Percentiles rank a stretch among this genome's conserved stretches.
phyloP scores from a whole-genome alignment of 2,329 filamentous ascomycete species.

The Apiospora aurea region DNA sequence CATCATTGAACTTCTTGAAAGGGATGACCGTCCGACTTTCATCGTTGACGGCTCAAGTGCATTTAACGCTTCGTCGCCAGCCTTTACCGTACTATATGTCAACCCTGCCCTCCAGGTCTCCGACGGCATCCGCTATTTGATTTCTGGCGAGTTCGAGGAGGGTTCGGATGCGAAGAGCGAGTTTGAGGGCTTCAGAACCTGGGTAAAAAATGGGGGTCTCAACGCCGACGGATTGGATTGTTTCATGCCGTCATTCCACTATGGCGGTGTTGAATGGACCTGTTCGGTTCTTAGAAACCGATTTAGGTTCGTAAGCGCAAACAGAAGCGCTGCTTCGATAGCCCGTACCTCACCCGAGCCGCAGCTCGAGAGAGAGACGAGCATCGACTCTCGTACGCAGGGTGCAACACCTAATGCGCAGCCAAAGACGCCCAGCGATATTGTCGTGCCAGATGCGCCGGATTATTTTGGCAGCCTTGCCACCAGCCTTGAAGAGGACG shows the following conservation, averaged over 20 bases:
- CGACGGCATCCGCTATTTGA: conserved; percentile 60
- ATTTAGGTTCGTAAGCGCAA: conserved; percentile 72
- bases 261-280: conserved; percentile 73
- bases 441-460: conserved; percentile 36
- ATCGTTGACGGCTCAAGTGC: conserved; percentile 72
- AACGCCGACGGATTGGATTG: conserved; percentile 60
- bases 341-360: conserved; percentile 50
- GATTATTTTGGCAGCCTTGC: conserved; percentile 41
- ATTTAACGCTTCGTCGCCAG: conserved; percentile 59
- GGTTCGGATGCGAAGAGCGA: conserved; percentile 52
- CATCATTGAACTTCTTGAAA: conserved; percentile 75
- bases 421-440: conserved; percentile 44
- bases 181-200: conserved; percentile 71
- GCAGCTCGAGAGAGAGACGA: conserved; percentile 43
- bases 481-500: conserved; percentile 33
- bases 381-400: conserved; percentile 45
- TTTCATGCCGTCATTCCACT: conserved; percentile 62
- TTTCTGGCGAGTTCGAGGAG: conserved; percentile 57
- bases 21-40: conserved; percentile 79
- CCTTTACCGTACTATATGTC: conserved; percentile 69
- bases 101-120: conserved; percentile 71
- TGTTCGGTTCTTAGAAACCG: conserved; percentile 73
- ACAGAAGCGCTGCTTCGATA: conserved; percentile 46
- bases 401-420: conserved; percentile 46
- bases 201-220: conserved; percentile 66